A percentile compares a stretch with the other conserved stretches of the same genome.
phyloP scores from a whole-genome alignment of 2,329 filamentous ascomycete species.

The Simplicillium aogashimaense region DNA sequence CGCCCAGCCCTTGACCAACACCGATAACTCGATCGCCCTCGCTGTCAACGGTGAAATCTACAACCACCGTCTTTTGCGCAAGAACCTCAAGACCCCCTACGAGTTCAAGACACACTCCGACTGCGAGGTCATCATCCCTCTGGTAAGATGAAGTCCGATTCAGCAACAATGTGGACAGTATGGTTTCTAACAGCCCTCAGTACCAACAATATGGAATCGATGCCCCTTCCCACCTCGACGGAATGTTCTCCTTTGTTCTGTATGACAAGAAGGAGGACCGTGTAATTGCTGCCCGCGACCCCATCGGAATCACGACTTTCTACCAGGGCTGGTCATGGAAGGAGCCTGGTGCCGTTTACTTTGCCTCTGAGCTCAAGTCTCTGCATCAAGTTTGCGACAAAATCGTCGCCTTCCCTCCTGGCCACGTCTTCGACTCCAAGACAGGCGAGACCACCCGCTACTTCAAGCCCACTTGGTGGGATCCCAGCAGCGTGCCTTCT shows the following conservation, averaged over 20 bases:
- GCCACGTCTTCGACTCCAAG: conserved; percentile 91
- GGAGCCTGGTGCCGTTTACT: conserved; percentile 80
- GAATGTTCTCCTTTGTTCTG: conserved; percentile 99
- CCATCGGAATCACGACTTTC: conserved; percentile 93
- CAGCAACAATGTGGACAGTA: not conserved
- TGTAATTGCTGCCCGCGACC: conserved; percentile 87
- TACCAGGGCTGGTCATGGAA: conserved; percentile 88
- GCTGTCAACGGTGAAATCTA: conserved; percentile 99
- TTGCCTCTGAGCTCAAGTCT: conserved; percentile 94
- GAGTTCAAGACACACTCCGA: conserved; percentile 98
- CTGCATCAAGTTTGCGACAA: conserved; percentile 90
- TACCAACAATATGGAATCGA: conserved; percentile 90
- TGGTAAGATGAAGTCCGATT: conserved; percentile 50
- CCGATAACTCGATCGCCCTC: conserved; percentile 77
- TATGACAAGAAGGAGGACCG: conserved; percentile 94
- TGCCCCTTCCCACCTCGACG: conserved; percentile 86
- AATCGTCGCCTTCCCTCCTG: conserved; percentile 87
- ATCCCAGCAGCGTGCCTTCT: conserved; percentile 66
- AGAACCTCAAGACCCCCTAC: conserved; percentile 72
- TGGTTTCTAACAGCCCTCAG: conserved; percentile 29
- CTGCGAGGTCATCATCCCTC: conserved; percentile 95
- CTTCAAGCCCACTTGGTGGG: conserved; percentile 89
- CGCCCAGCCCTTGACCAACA: conserved; percentile 89
- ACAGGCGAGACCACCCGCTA: conserved; percentile 79
- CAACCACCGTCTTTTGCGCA: conserved; percentile 94